Conservation (phyloP, 306 rosid species). For the Pyrus bretschneideri region DNA sequence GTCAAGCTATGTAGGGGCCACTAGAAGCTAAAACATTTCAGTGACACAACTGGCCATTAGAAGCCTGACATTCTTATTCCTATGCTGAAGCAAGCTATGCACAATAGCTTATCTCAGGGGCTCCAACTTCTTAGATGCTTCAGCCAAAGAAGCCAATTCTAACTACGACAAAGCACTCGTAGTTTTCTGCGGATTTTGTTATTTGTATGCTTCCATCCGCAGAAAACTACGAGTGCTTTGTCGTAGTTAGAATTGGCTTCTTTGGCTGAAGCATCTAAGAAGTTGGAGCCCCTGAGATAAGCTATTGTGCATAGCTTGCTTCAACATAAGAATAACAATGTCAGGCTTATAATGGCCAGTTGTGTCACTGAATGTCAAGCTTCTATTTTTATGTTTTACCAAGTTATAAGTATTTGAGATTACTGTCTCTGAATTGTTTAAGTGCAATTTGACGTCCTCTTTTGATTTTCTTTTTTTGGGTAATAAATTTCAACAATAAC, state of each 20-base stretch:
- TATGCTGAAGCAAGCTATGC: slow-evolving; percentile 47
- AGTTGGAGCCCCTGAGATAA: no score
- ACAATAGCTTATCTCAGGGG: slow-evolving; percentile 41
- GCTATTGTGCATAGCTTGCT: no score
- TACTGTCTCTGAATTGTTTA: neutral
- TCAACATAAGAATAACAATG: no score
- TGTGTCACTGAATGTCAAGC: no score
- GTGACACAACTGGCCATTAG: slow-evolving; percentile 57
- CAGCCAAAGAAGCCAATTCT: slow-evolving; percentile 41
- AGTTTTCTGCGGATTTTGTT: slow-evolving; percentile 42
- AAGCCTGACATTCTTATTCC: slow-evolving; percentile 75
- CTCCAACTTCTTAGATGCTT: slow-evolving; percentile 30
- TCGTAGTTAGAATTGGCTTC: no score
- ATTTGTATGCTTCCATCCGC: no score
- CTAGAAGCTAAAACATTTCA: neutral
- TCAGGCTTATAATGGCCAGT: no score
- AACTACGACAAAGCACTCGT: slow-evolving; percentile 49
- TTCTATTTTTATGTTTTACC: neutral
- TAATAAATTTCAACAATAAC: no score
- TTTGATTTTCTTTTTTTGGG: no score
- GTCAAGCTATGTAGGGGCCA: no score
- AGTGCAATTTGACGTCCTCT: neutral
- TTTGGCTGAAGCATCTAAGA: no score
- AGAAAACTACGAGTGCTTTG: no score
- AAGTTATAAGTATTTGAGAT: neutral